phyloP scores from a whole-genome alignment of 768 basidiomycete species.

The Suillus lakei region DNA sequence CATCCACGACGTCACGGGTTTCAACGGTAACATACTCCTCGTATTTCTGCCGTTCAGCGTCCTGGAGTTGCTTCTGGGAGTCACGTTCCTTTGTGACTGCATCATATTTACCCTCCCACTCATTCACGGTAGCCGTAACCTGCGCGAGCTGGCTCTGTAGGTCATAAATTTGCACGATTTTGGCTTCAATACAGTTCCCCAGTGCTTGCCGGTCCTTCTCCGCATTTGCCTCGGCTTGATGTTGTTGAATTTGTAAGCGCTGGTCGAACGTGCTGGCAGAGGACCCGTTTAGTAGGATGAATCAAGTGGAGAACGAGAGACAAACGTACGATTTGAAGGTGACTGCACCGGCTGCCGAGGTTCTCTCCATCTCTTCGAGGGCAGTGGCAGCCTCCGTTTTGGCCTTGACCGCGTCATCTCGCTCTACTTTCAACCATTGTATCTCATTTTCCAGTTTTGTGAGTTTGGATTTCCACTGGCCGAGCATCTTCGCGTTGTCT shows the following conservation, averaged over 20 bases:
- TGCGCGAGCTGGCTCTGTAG: background rate
- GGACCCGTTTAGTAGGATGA: background rate
- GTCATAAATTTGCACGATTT: background rate
- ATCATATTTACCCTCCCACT: constrained; percentile 1
- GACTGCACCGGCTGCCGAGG: background rate
- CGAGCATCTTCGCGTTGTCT: too few species aligned
- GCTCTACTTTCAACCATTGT: background rate
- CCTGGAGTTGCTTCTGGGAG: background rate
- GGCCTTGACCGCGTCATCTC: background rate
- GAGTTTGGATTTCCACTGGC: background rate
- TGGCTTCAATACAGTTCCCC: background rate
- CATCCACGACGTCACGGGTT: too few species aligned
- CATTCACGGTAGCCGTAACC: background rate
- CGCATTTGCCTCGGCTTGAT: background rate
- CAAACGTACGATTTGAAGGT: background rate
- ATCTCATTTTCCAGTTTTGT: background rate
- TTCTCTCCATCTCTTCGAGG: background rate
- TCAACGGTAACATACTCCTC: background rate
- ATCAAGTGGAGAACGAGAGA: too few species aligned
- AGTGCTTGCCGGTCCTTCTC: background rate
- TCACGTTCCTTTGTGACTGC: background rate
- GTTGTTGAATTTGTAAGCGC: background rate
- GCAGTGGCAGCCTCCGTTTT: background rate
- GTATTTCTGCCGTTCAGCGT: background rate
- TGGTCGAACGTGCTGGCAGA: background rate